Base-by-base conservation (phyloP, 2,329 filamentous ascomycete genomes). In the Neopestalotiopsis clavispora region DNA sequence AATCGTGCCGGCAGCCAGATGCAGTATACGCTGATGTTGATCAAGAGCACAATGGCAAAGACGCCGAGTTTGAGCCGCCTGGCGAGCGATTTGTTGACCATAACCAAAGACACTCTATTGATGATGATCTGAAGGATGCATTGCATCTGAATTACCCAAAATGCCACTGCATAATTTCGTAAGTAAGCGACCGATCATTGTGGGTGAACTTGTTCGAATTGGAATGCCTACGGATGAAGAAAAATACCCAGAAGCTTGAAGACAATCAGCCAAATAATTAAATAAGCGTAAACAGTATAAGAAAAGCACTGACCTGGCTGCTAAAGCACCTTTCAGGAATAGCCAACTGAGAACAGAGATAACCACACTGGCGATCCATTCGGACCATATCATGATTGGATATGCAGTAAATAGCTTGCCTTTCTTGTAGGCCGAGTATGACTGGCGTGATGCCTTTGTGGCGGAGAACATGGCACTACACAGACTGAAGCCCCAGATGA, bases 1-100 rank as follows among this genome's bases (percentile, higher is more conserved):
- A 87, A 75, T 1, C 84, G 83, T 0, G 85, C 81, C 0, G 86
- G 86, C 20, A 88, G 84, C 86, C 86, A 88, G 17, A 88, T 87
- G 67, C 78, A 79, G 61, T 85, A 87, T 1, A 88, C 86, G 2
- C 81, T 82, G 28, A 88, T 83, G 62, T 88, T 88, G 68, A 88
- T 79, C 1, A 78, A 68, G 2, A 82, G 79, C 67, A 88, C 85
- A n/a, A 86, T 40, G 1, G 76, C 60, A 0, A 85, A 80, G 4
- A 84, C 81, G 1, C 78, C 73, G 76, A 83, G 83, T 71, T 86
- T 86, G 9, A 88, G 75, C 6, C 70, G 75, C 0, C 69, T 59
- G 1, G 81, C 79, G 12, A 78, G 80, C 0, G 71, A 75, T 1
- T 78, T 79, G 49, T 84, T 75, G 0, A 81, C 77, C 32, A 85